phyloP scores from a whole-genome alignment of 805 yeast genomes.

The Lipomyces chichibuensis region DNA sequence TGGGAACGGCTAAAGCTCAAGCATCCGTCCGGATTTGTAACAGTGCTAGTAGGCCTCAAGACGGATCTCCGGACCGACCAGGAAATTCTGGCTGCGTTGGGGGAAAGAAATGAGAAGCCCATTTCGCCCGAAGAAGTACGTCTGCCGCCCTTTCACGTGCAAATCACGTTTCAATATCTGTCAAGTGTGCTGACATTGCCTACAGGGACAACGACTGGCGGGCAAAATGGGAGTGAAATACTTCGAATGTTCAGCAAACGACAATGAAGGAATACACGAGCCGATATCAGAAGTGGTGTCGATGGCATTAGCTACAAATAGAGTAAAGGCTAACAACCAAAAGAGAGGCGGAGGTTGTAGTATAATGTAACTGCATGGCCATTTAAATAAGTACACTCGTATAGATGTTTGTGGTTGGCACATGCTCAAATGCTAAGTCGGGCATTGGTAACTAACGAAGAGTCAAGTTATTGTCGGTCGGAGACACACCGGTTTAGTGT shows the following conservation, averaged over 20 bases:
- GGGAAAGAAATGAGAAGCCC: neutral
- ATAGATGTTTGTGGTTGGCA: neutral
- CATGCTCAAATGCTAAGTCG: neutral
- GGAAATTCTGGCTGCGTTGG: neutral
- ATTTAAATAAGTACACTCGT: neutral
- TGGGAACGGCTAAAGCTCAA: neutral
- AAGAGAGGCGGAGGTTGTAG: neutral
- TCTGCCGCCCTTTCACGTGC: neutral
- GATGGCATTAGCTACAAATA: neutral
- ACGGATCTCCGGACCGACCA: neutral
- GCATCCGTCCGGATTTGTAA: neutral
- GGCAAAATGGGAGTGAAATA: neutral
- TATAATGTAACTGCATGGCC: neutral
- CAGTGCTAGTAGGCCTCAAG: neutral
- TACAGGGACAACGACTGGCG: slow-evolving; percentile 2
- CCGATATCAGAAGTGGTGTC: neutral
- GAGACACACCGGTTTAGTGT: neutral
- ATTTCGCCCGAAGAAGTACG: neutral
- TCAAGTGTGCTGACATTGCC: neutral
- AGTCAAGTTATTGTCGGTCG: neutral
- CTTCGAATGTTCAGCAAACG: neutral
- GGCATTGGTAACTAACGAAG: neutral
- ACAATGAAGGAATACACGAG: neutral
- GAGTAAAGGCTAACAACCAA: neutral
- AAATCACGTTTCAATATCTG: neutral